Evolutionary conservation across 345 rosid species (phyloP).

Genomic region (Aquilaria malaccensis): DNA sequence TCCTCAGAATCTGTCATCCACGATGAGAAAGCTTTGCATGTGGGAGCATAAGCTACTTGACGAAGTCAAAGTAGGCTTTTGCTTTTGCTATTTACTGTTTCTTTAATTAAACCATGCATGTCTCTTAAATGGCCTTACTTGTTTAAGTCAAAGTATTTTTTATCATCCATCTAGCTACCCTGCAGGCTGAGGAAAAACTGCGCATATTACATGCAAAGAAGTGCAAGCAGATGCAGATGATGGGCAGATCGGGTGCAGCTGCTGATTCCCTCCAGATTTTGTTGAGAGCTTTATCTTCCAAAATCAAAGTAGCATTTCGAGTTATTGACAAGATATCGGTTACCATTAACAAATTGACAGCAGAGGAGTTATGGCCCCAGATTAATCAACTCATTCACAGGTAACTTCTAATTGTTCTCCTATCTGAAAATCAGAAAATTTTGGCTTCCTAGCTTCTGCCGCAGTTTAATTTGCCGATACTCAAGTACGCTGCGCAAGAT

Average conservation of each 20-base stretch:
- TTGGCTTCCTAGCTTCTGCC: background rate
- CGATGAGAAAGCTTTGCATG: constrained; percentile 37
- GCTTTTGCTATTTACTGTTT: constrained; percentile 7
- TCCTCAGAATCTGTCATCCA: constrained; percentile 37
- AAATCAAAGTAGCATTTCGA: constrained; percentile 45
- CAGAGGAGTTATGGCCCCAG: constrained; percentile 51
- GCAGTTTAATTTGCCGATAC: background rate
- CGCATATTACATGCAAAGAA: constrained; percentile 34
- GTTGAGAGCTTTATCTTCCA: constrained; percentile 33
- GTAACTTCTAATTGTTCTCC: constrained; percentile 14
- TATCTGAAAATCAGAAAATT: too few relatives aligned
- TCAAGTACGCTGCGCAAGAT: background rate
- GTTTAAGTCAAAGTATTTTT: background rate
- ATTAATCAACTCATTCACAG: constrained; percentile 33
- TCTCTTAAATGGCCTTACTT: background rate
- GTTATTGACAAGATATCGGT: constrained; percentile 43
- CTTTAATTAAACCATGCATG: background rate
- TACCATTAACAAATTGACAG: constrained; percentile 36
- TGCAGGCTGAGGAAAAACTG: constrained; percentile 57
- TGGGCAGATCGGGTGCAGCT: constrained; percentile 32
- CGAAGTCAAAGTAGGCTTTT: constrained; percentile 47
- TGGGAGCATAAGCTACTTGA: constrained; percentile 60
- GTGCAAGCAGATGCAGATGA: constrained; percentile 34
- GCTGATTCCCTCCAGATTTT: constrained; percentile 22
- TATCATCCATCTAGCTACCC: background rate